A percentile compares a stretch with the other conserved stretches of the same genome.
Evolutionary conservation across 1,284 basidiomycete species (phyloP).

Genomic region (Ganoderma lingzhi): DNA sequence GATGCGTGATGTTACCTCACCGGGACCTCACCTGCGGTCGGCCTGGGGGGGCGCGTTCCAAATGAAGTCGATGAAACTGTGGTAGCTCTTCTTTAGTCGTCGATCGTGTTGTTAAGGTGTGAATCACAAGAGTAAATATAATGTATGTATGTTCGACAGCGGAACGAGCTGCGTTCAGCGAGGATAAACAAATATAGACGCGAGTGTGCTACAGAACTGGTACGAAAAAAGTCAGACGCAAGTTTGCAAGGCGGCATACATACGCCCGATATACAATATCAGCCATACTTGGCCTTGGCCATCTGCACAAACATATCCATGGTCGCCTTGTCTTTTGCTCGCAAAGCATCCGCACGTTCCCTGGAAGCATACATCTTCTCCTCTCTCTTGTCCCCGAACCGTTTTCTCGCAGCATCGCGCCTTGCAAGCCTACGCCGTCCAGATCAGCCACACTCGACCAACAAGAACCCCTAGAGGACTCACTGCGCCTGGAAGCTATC

Average conservation of each 20-base stretch:
- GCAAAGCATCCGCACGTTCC: slow-evolving; percentile 63
- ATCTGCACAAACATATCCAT: slow-evolving; percentile 88
- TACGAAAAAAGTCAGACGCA: background rate
- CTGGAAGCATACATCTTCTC: slow-evolving; percentile 55
- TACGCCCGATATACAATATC: slow-evolving; percentile 12
- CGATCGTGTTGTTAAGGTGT: too few relatives aligned
- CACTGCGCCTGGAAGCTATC: slow-evolving; percentile 78
- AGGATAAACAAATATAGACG: background rate
- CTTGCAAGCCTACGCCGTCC: slow-evolving; percentile 60
- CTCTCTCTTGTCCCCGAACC: slow-evolving; percentile 63
- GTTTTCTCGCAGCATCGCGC: slow-evolving; percentile 68
- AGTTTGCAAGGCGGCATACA: background rate
- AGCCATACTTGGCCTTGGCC: slow-evolving; percentile 79
- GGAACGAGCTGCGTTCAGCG: too few relatives aligned
- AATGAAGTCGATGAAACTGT: background rate
- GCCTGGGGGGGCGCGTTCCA: background rate
- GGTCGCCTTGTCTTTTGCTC: slow-evolving; percentile 79
- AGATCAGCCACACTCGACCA: slow-evolving; percentile 4
- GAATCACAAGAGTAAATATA: too few relatives aligned
- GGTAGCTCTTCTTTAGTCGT: too few relatives aligned
- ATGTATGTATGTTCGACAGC: too few relatives aligned
- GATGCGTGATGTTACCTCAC: background rate
- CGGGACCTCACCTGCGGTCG: background rate
- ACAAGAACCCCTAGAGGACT: slow-evolving; percentile 37
- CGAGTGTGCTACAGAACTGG: background rate